Evolutionary conservation across 371 early-diverging fungal genomes (phyloP), one percentile per base, ranked within the genome.

Genomic region (Mucor lusitanicus): DNA sequence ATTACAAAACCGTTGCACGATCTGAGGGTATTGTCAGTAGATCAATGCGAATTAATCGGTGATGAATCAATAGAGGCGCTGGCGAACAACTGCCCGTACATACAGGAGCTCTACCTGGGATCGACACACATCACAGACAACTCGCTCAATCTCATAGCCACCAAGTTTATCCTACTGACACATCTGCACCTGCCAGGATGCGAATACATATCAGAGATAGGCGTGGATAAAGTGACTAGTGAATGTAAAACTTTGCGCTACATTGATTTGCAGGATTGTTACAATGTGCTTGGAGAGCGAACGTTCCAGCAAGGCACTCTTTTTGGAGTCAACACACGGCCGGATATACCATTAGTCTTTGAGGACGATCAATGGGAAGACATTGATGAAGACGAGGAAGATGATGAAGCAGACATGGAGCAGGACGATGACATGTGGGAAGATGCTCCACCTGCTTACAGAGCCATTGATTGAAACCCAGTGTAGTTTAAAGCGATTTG

Each of bases 231-330:
- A 12, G 19, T 73, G 3, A 63, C 42, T 3, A 25, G 30, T n/a
- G 32, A 59, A 39, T 69, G 62, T 19, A 64, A 59, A 55, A 46
- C 55, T 0, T 56, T 73, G 35, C 58, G 63, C 8, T 37, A 65
- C 37, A 23, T 73, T 28, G 65, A 66, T 62, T 55, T 69, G 2
- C 23, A 48, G 13, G 64, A 69, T 19, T 73, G 73, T 40, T 69
- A 44, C 50, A 65, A 69, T 48, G 63, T 73, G 9, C 60, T 73
- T 5, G 68, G 72, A 2, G 30, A 46, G 2, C 25, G 40, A 40
- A 40, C 17, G 5, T 17, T 40, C 13, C 40, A 13, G 17, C 40
- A 17, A 40, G 17, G 17, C 40, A 1, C 40, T 40, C 17, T 40
- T 17, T 17, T 17, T 40, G 40, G 17, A 17, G 4, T 0, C 40